Evolutionary conservation across 192 early-diverging fungal species (phyloP).

Genomic region (Coemansia sp.): DNA sequence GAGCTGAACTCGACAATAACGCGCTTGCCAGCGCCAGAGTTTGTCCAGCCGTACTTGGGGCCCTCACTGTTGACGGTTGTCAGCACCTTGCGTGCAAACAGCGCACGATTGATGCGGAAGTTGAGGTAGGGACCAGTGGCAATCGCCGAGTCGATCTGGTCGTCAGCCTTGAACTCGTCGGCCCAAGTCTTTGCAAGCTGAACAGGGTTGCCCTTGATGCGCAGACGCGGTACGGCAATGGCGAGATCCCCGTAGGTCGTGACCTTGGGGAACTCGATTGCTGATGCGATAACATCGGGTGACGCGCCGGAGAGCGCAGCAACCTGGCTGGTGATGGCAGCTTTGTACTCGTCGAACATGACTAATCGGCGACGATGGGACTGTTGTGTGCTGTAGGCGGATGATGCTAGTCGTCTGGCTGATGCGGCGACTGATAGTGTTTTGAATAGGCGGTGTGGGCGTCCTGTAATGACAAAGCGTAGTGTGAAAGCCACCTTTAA

Average conservation of each 20-base stretch:
- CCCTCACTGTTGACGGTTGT: slow-evolving; percentile 53
- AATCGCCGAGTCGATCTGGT: slow-evolving; percentile 53
- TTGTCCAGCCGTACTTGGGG: slow-evolving; percentile 64
- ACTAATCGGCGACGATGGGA: slow-evolving; percentile 7
- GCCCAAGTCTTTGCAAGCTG: slow-evolving; percentile 62
- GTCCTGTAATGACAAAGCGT: background rate
- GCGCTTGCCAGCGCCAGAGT: slow-evolving; percentile 66
- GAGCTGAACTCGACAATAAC: slow-evolving; percentile 90
- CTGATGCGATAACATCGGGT: slow-evolving; percentile 50
- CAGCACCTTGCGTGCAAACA: slow-evolving; percentile 57
- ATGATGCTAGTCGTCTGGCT: background rate
- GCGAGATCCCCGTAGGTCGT: slow-evolving; percentile 69
- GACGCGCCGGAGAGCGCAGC: slow-evolving; percentile 56
- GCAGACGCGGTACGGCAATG: slow-evolving; percentile 64
- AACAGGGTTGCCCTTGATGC: slow-evolving; percentile 69
- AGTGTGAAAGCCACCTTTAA: background rate
- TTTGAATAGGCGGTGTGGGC: background rate
- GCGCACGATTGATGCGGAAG: slow-evolving; percentile 63
- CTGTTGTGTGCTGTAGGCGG: slow-evolving; percentile 7
- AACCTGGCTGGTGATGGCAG: slow-evolving; percentile 59
- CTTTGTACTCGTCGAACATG: slow-evolving; percentile 66
- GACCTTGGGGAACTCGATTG: slow-evolving; percentile 61
- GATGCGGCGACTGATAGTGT: too few species aligned
- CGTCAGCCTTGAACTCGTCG: slow-evolving; percentile 61
- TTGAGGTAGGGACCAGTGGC: slow-evolving; percentile 73